These are phyloP conservation scores for Monosporascus cannonballus DNA, from an alignment of 2,329 filamentous ascomycete species.

Conservation along the genomic window DNA sequence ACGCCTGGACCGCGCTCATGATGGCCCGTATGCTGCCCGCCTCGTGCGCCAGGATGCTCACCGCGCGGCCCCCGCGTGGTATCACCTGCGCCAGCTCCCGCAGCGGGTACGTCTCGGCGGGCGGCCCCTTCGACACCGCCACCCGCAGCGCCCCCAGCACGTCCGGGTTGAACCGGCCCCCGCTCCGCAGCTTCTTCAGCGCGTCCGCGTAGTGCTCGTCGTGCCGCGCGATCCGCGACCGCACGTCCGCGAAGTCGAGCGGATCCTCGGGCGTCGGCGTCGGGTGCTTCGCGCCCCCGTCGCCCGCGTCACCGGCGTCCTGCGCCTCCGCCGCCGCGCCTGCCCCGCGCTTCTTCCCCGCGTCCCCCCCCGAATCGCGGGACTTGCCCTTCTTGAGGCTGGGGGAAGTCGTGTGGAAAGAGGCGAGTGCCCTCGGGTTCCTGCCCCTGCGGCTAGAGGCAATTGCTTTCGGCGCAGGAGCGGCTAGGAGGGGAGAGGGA, in stretches of 20 bases:
- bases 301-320: slow-evolving; percentile 1
- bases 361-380: background rate
- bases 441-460: no score
- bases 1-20: slow-evolving; percentile 48
- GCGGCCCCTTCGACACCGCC: slow-evolving; percentile 22
- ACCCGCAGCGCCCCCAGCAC: slow-evolving; percentile 40
- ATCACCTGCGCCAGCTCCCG: slow-evolving; percentile 50
- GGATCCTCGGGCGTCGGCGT: slow-evolving; percentile 35
- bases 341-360: slow-evolving; percentile 1
- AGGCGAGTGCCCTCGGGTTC: no score
- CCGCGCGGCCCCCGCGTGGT: slow-evolving; percentile 35
- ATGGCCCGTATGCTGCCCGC: slow-evolving; percentile 44
- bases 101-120: slow-evolving; percentile 36
- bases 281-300: slow-evolving; percentile 19
- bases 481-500: background rate
- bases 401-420: background rate
- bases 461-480: background rate
- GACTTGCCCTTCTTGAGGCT: background rate
- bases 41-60: slow-evolving; percentile 33
- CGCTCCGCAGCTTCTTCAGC: slow-evolving; percentile 37
- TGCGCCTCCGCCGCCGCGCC: background rate
- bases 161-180: slow-evolving; percentile 48
- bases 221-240: slow-evolving; percentile 34
- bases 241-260: slow-evolving; percentile 43
- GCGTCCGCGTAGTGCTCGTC: slow-evolving; percentile 35